Evolutionary conservation across 257 asterid species (phyloP).

Genomic region (Ilex asprella): DNA sequence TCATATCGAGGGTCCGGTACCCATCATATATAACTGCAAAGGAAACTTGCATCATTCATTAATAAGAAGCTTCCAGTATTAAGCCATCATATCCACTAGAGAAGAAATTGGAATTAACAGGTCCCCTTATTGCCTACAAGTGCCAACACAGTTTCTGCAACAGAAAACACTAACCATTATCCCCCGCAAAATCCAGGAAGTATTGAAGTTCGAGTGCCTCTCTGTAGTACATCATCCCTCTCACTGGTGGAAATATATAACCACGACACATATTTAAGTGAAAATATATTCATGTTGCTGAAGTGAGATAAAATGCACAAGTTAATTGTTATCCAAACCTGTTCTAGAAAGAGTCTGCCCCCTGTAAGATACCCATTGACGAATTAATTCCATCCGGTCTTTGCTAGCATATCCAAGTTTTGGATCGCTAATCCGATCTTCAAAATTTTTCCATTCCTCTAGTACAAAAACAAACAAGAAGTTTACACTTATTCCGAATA

Average conservation of each 20-base stretch:
- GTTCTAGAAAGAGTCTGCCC: slow-evolving; percentile 99
- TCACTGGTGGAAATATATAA: slow-evolving; percentile 38
- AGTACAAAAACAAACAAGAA: slow-evolving; percentile 3
- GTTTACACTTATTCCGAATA: neutral
- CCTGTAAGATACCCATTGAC: slow-evolving; percentile 94
- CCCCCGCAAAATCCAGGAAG: slow-evolving; percentile 87
- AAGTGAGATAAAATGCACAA: slow-evolving; percentile 7
- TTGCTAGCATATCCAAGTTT: slow-evolving; percentile 29
- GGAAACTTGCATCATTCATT: slow-evolving; percentile 8
- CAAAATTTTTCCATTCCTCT: slow-evolving; percentile 92
- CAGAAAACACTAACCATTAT: slow-evolving; percentile 52
- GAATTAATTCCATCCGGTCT: slow-evolving; percentile 56
- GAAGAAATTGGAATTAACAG: neutral
- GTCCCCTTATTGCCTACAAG: neutral
- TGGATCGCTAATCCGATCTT: slow-evolving; percentile 62
- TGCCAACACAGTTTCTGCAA: slow-evolving; percentile 10
- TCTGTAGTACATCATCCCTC: slow-evolving; percentile 98
- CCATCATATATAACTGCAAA: slow-evolving; percentile 81
- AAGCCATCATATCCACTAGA: slow-evolving; percentile 10
- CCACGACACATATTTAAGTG: neutral
- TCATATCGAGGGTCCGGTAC: slow-evolving; percentile 58
- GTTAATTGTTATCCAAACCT: slow-evolving; percentile 37
- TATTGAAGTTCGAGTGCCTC: slow-evolving; percentile 91
- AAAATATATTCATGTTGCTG: slow-evolving; percentile 1
- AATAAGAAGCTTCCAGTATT: slow-evolving; percentile 5